phyloP scores from a whole-genome alignment of 768 basidiomycete species.

The Termitomyces sp. region DNA sequence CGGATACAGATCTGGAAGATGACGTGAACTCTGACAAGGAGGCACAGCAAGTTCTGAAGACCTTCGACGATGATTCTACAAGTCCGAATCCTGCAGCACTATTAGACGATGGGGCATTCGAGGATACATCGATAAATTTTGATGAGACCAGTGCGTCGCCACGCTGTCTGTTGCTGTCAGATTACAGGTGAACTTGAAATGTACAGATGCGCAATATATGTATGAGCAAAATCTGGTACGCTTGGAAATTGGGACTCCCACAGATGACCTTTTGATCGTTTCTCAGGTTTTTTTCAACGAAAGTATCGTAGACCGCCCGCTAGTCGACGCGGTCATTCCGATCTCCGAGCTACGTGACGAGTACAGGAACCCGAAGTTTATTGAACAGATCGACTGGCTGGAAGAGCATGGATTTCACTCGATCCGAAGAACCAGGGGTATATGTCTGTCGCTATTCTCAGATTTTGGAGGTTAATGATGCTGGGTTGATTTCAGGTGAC shows the following conservation, averaged over 20 bases:
- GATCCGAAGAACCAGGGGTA: constrained; percentile 70
- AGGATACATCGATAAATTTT: not conserved
- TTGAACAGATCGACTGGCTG: constrained; percentile 74
- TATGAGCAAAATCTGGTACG: constrained; percentile 22
- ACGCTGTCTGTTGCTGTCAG: not conserved
- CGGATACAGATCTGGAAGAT: constrained; percentile 9
- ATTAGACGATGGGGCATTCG: not conserved
- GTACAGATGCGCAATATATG: not conserved
- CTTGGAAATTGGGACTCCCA: not conserved
- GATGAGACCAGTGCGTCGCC: not conserved
- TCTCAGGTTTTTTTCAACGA: constrained; percentile 24
- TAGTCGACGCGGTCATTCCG: constrained; percentile 49
- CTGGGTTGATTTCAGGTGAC: constrained; percentile 47
- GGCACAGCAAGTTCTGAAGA: not conserved
- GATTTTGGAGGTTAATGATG: not conserved
- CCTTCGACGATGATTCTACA: not conserved
- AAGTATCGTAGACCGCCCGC: constrained; percentile 36
- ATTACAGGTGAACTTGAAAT: not conserved
- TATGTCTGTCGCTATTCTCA: constrained; percentile 11
- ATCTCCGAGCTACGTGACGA: constrained; percentile 56
- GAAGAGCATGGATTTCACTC: constrained; percentile 53
- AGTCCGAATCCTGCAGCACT: not conserved
- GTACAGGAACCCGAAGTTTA: constrained; percentile 61
- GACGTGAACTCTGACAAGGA: not conserved
- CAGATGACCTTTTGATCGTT: not conserved